These are phyloP conservation scores for Termitomyces sp. DNA, from an alignment of 768 basidiomycete species.

Conservation along the genomic window DNA sequence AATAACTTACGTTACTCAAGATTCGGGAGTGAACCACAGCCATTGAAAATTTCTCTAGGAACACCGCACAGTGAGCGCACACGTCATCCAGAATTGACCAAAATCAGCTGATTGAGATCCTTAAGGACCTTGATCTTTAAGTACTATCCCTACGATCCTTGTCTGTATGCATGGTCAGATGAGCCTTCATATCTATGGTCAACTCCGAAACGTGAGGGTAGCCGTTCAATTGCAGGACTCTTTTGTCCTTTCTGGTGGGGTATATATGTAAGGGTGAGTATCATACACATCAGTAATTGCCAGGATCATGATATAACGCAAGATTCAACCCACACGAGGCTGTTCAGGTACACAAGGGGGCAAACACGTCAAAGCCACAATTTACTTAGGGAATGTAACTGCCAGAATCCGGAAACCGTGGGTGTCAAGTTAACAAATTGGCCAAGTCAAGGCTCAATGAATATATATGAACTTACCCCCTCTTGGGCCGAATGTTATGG, in stretches of 20 bases:
- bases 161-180: not conserved
- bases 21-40: not conserved
- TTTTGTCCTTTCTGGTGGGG: not conserved
- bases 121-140: not conserved
- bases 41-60: not conserved
- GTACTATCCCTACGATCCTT: too few species aligned
- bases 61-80: not conserved
- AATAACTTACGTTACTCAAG: not conserved
- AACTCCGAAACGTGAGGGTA: not conserved
- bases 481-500: not conserved
- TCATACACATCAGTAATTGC: not conserved
- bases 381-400: not conserved
- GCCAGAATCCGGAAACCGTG: not conserved
- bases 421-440: not conserved
- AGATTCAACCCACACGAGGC: not conserved
- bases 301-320: not conserved
- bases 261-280: not conserved
- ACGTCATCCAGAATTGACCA: not conserved
- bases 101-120: not conserved
- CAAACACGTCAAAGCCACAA: not conserved
- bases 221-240: not conserved
- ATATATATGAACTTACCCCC: not conserved
- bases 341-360: not conserved
- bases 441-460: not conserved
- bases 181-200: not conserved